Conservation (phyloP, 331 rosid genomes). For the Quercus lobata region DNA sequence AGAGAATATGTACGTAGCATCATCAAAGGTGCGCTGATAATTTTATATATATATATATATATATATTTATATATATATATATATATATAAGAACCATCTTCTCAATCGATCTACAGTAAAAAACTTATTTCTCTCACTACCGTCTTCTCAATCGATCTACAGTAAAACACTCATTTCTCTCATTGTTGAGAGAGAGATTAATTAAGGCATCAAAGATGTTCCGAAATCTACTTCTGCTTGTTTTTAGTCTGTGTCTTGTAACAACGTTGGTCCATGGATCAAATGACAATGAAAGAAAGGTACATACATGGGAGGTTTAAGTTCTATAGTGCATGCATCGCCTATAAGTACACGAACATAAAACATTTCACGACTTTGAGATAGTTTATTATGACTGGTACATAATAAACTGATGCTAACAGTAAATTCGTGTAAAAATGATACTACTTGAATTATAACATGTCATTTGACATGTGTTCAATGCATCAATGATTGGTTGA, state of each 20-base stretch:
- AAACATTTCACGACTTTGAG: no score
- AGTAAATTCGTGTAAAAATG: no score
- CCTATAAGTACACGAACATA: no score
- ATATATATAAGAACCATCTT: neutral
- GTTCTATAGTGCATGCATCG: no score
- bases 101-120: neutral
- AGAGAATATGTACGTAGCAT: neutral
- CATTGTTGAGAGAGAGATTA: neutral
- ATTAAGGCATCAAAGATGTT: constrained; percentile 11
- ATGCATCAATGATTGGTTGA: no score
- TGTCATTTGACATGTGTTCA: no score
- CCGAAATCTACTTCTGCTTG: neutral
- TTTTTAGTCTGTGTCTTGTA: constrained; percentile 9
- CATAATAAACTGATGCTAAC: no score
- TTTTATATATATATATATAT: neutral
- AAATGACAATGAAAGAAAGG: constrained; percentile 38
- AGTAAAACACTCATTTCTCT: neutral
- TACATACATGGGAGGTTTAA: neutral
- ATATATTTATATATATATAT: no score
- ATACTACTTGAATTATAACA: no score
- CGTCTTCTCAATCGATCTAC: neutral
- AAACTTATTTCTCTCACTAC: neutral
- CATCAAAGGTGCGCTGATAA: neutral
- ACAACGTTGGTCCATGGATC: constrained; percentile 22
- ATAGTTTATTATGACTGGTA: no score